Percentiles rank a stretch among this genome's conserved stretches.
Evolutionary conservation across 495 filamentous ascomycete genomes (phyloP).

Genomic region (Aspergillus mulundensis): DNA sequence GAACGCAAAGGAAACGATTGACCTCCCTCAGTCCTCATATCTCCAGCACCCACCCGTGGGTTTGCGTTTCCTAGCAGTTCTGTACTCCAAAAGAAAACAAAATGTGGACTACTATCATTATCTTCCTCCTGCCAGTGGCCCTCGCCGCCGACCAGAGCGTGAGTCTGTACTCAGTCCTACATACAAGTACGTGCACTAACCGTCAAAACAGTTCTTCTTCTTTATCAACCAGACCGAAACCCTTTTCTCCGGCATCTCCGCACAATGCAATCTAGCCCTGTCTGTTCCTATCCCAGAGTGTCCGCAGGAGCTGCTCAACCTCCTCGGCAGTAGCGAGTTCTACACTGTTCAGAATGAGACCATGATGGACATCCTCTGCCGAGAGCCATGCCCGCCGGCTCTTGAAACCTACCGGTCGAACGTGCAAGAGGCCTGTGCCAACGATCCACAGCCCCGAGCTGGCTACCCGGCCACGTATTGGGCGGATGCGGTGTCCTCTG

Average conservation of each 20-base stretch:
- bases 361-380: not conserved
- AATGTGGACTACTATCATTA: not conserved
- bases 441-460: not conserved
- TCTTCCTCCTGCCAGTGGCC: not conserved
- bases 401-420: not conserved
- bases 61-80: no score
- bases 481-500: not conserved
- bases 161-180: not conserved
- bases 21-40: no score
- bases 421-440: not conserved
- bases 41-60: no score
- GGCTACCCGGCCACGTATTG: not conserved
- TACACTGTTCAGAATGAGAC: constrained; percentile 1
- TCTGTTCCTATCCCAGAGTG: not conserved
- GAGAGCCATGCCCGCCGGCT: not conserved
- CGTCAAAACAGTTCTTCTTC: not conserved
- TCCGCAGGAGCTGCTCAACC: not conserved
- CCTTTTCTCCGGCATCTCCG: not conserved
- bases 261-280: not conserved
- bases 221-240: not conserved
- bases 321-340: not conserved
- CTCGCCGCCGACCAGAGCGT: not conserved
- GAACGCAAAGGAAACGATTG: no score
- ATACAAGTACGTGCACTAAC: not conserved
- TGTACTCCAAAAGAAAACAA: no score